Conservation (phyloP, 2,329 filamentous ascomycete species). For the Zymoseptoria pseudotritici region DNA sequence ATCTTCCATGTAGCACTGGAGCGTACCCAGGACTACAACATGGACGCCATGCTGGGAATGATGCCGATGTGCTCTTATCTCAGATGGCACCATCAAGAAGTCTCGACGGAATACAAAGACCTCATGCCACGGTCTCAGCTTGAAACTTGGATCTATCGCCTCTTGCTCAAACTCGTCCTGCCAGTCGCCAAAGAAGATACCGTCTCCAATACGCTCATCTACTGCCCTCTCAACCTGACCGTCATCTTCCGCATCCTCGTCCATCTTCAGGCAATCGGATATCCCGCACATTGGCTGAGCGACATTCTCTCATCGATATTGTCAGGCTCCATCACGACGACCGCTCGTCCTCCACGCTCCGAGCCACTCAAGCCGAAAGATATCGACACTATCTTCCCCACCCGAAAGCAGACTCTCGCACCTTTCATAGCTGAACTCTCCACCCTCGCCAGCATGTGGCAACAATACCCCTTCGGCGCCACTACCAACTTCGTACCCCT, state of each 20-base stretch:
- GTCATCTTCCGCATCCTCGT: constrained; percentile 7
- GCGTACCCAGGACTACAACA: not conserved
- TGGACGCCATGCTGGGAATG: not conserved
- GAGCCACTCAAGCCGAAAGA: constrained; percentile 8
- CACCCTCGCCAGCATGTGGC: constrained; percentile 9
- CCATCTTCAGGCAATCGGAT: constrained; percentile 10
- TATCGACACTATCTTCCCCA: not conserved
- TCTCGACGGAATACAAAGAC: not conserved
- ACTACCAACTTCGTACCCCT: not conserved
- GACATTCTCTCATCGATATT: constrained; percentile 2
- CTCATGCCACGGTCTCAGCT: constrained; percentile 1
- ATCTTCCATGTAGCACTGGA: constrained; percentile 4
- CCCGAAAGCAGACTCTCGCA: constrained; percentile 2
- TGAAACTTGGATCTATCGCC: constrained; percentile 5
- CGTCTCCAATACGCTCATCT: constrained; percentile 4
- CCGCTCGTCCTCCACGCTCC: constrained; percentile 10
- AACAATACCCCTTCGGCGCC: constrained; percentile 6
- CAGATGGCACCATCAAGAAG: not conserved
- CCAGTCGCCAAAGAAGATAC: constrained; percentile 1
- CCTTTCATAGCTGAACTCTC: constrained; percentile 9
- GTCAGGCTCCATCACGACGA: constrained; percentile 6
- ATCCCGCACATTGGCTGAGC: constrained; percentile 11
- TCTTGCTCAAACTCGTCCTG: constrained; percentile 12
- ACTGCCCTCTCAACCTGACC: constrained; percentile 14
- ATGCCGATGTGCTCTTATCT: constrained; percentile 1